Percentiles rank a stretch among this genome's conserved stretches.
phyloP scores from a whole-genome alignment of 768 basidiomycete genomes.

The Rhodocollybia butyracea region DNA sequence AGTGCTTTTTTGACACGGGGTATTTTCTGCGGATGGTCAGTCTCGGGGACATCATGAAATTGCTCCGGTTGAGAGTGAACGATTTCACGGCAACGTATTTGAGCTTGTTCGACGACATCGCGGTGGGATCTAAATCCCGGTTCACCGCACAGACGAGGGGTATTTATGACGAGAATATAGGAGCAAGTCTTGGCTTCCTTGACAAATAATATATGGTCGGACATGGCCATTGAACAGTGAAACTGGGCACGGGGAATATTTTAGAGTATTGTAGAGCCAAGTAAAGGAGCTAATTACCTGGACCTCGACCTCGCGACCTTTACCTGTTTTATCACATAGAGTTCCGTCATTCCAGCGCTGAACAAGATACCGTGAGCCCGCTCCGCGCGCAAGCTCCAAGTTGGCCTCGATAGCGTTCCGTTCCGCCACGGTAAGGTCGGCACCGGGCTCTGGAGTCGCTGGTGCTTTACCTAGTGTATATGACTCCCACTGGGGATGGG shows the following conservation, averaged over 20 bases:
- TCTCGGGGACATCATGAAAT: slow-evolving; percentile 37
- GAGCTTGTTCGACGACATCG: slow-evolving; percentile 61
- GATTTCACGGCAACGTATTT: slow-evolving; percentile 79
- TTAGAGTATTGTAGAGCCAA: slow-evolving; percentile 9
- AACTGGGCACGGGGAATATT: slow-evolving; percentile 47
- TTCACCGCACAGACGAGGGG: slow-evolving; percentile 89
- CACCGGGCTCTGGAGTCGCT: slow-evolving; percentile 51
- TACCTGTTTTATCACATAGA: slow-evolving; percentile 88
- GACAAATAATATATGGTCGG: slow-evolving; percentile 86
- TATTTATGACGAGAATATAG: slow-evolving; percentile 92
- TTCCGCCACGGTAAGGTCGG: slow-evolving; percentile 64
- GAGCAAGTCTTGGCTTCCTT: slow-evolving; percentile 93
- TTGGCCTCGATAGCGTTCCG: slow-evolving; percentile 62
- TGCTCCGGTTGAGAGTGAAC: slow-evolving; percentile 36
- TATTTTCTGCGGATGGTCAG: slow-evolving; percentile 54
- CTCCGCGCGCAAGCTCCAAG: slow-evolving; percentile 70
- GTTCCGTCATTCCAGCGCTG: slow-evolving; percentile 93
- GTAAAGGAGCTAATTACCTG: slow-evolving; percentile 51
- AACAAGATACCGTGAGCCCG: slow-evolving; percentile 87
- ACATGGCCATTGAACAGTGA: slow-evolving; percentile 93
- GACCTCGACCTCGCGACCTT: slow-evolving; percentile 87
- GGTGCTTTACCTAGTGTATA: slow-evolving; percentile 78
- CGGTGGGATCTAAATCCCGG: slow-evolving; percentile 85
- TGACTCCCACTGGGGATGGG: slow-evolving; percentile 58
- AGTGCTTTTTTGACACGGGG: slow-evolving; percentile 48